Conservation (phyloP, 2,329 filamentous ascomycete genomes). For the Talaromyces verruculosus region DNA sequence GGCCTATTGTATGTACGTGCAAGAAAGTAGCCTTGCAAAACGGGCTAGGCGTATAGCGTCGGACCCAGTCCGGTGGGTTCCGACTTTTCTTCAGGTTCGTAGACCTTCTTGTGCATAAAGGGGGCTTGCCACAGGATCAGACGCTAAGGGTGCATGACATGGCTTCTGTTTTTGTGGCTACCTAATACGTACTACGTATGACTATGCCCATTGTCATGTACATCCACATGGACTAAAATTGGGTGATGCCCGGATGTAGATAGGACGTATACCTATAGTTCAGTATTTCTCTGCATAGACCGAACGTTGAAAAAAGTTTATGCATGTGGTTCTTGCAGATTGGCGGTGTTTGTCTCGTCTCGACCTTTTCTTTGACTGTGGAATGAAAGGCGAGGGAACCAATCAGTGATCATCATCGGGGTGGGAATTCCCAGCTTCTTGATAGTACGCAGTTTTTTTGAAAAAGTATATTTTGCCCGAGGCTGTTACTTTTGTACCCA, state of each 20-base stretch:
- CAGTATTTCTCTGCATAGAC: neutral
- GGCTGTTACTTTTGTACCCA: neutral
- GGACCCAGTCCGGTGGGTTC: conserved; percentile 6
- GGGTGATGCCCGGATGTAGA: conserved; percentile 3
- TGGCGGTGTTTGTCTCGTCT: neutral
- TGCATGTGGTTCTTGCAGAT: neutral
- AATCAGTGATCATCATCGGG: neutral
- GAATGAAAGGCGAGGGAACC: neutral
- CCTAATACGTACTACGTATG: neutral
- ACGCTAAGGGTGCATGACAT: conserved; percentile 1
- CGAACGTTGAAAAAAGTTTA: neutral
- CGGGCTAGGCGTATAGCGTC: neutral
- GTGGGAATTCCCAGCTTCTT: too few relatives aligned
- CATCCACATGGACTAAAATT: neutral
- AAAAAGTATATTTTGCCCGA: neutral
- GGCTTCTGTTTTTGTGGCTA: neutral
- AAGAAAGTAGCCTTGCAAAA: neutral
- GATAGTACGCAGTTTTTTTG: neutral
- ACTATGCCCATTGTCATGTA: neutral
- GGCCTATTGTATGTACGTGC: neutral
- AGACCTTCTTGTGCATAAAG: neutral
- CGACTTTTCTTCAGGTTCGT: conserved; percentile 1
- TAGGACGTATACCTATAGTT: neutral
- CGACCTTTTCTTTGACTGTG: neutral
- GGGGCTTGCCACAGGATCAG: neutral